phyloP scores from a whole-genome alignment of 768 basidiomycete genomes.

The Hirschioporus abietinus region DNA sequence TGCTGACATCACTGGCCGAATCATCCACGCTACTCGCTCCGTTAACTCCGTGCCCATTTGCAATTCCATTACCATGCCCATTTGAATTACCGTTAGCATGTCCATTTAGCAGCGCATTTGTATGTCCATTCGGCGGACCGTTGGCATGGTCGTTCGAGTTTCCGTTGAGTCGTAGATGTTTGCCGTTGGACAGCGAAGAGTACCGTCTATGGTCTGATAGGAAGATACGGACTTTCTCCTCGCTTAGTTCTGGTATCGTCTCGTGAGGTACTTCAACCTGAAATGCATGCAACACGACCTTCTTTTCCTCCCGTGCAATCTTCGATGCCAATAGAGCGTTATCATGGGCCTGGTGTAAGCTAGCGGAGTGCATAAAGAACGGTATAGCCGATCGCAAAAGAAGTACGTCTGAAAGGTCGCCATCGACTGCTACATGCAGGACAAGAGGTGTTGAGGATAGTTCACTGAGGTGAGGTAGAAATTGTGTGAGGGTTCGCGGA shows the following conservation, averaged over 20 bases:
- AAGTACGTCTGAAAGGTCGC: constrained; percentile 71
- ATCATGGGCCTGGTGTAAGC: constrained; percentile 79
- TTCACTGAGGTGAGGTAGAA: constrained; percentile 67
- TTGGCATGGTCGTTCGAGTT: constrained; percentile 30
- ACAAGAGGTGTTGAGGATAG: constrained; percentile 63
- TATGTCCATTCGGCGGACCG: constrained; percentile 17
- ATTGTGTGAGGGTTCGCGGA: constrained; percentile 47
- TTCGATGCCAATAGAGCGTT: constrained; percentile 84
- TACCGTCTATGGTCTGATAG: constrained; percentile 40
- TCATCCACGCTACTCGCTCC: constrained; percentile 15
- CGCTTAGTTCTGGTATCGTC: constrained; percentile 44
- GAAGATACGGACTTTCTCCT: constrained; percentile 57
- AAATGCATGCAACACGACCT: constrained; percentile 85
- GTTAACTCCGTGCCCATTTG: constrained; percentile 23
- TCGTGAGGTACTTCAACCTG: constrained; percentile 39
- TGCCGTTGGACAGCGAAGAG: constrained; percentile 12
- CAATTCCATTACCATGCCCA: not conserved
- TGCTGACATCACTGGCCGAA: not conserved
- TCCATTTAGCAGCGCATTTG: constrained; percentile 10
- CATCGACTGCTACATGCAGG: constrained; percentile 59
- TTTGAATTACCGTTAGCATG: not conserved
- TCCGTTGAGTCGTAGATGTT: constrained; percentile 5
- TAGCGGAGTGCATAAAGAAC: constrained; percentile 75
- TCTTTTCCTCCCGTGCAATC: constrained; percentile 62
- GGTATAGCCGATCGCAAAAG: constrained; percentile 75